These are phyloP conservation scores for Russula abietina DNA, from an alignment of 768 basidiomycete species.

Conservation along the genomic window DNA sequence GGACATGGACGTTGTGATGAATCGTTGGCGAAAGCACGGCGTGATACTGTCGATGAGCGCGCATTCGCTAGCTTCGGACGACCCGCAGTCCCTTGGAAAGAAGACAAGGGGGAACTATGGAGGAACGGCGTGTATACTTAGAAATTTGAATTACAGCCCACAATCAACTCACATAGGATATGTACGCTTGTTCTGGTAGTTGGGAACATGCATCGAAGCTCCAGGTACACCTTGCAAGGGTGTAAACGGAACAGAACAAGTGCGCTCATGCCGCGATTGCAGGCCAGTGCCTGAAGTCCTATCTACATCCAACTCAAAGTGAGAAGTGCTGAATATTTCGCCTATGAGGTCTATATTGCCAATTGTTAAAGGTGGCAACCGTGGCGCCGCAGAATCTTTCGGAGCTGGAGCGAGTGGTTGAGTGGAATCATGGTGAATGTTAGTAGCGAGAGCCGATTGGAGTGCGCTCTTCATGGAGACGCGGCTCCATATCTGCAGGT, in stretches of 20 bases:
- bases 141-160: not conserved
- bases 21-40: not conserved
- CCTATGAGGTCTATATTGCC: constrained; percentile 21
- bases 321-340: constrained; percentile 23
- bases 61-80: constrained; percentile 9
- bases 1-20: constrained; percentile 12
- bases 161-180: constrained; percentile 4
- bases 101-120: constrained; percentile 2
- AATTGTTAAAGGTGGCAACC: constrained; percentile 23
- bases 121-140: not conserved
- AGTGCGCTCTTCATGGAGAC: constrained; percentile 24
- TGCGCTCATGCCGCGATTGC: constrained; percentile 21
- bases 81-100: constrained; percentile 1
- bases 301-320: constrained; percentile 8
- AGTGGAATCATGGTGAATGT: constrained; percentile 15
- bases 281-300: constrained; percentile 1
- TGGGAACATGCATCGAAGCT: not conserved
- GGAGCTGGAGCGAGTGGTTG: not conserved
- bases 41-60: not conserved
- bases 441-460: constrained; percentile 22
- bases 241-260: constrained; percentile 22
- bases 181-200: constrained; percentile 6
- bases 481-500: constrained; percentile 24
- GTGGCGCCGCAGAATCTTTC: constrained; percentile 13
- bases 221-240: constrained; percentile 2